Evolutionary conservation across 116 monocot genomes (phyloP), one percentile per base, ranked within the genome.

Genomic region (Thalassia testudinum): DNA sequence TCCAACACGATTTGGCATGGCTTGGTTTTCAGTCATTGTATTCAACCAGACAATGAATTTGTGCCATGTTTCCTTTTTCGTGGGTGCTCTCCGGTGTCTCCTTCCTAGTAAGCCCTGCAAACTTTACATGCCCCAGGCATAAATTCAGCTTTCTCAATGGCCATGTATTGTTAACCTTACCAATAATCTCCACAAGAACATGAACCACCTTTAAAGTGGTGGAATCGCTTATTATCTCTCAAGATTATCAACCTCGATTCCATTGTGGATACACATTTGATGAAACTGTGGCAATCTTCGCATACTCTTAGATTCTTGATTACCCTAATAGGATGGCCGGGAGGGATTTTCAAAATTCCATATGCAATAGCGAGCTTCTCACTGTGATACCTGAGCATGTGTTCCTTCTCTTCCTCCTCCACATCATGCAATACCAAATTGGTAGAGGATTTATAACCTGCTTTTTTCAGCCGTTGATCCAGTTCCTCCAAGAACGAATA

Each of bases 331-430:
- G 80, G 90, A 59, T 80, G 74, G 19, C 75, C 80, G 18, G 55
- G 62, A 2, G 75, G 77, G 21, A 80, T 27, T 26, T 77, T 77
- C 56, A 90, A 62, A 53, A 84, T 72, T 8, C 85, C 91, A 64
- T 71, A 81, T 26, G 73, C 91, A 52, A 81, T 75, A 21, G 91
- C 91, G 42, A 91, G 58, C 65, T 72, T 81, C 55, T 91, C 85
- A 49, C 90, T 84, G 53, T 90, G 90, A 57, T 84, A 84, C 51
- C 72, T 90, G 26, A 90, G 70, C 79, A 90, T 65, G 24, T 84
- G 65, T 22, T 77, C 84, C 67, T 90, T 90, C 67, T 84, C 90
- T 67, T 90, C 90, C 60, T 90, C 90, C 59, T 90, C 90, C 7
- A 90, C 74, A 72, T 90, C 90, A 70, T 90, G 90, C 51, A 90